phyloP scores from a whole-genome alignment of 495 filamentous ascomycete species.

The Beverwykella pulmonaria region DNA sequence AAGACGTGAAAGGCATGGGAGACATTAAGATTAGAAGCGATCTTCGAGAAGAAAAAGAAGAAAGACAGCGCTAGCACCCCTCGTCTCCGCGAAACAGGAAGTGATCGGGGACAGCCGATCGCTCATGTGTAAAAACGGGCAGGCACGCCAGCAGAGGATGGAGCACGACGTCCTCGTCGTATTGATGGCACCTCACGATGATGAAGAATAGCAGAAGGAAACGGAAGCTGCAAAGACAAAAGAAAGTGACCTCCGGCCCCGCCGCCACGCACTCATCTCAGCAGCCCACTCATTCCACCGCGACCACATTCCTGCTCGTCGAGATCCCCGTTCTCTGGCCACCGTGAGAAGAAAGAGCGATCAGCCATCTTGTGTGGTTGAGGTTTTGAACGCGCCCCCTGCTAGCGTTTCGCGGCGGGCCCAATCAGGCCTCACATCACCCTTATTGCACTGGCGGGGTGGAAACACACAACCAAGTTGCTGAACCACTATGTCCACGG shows the following conservation, averaged over 20 bases:
- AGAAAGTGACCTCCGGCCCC: constrained; percentile 6
- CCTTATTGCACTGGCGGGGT: background rate
- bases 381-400: constrained; percentile 18
- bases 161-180: background rate
- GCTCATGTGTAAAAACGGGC: background rate
- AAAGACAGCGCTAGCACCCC: background rate
- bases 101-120: background rate
- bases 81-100: constrained; percentile 10
- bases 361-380: constrained; percentile 30
- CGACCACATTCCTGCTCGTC: background rate
- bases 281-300: constrained; percentile 21
- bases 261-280: constrained; percentile 23
- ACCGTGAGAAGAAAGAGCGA: constrained; percentile 14
- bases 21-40: constrained; percentile 30
- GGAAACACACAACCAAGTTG: constrained; percentile 15
- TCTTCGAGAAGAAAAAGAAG: background rate
- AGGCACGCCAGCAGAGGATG: constrained; percentile 25
- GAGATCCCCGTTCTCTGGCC: constrained; percentile 1
- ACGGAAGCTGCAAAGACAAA: background rate
- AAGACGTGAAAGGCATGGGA: background rate
- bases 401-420: background rate
- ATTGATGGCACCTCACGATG: background rate
- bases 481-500: background rate
- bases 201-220: constrained; percentile 6
- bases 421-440: constrained; percentile 16